Conservation (phyloP, 2,329 filamentous ascomycete genomes). For the Penicillium freii region DNA sequence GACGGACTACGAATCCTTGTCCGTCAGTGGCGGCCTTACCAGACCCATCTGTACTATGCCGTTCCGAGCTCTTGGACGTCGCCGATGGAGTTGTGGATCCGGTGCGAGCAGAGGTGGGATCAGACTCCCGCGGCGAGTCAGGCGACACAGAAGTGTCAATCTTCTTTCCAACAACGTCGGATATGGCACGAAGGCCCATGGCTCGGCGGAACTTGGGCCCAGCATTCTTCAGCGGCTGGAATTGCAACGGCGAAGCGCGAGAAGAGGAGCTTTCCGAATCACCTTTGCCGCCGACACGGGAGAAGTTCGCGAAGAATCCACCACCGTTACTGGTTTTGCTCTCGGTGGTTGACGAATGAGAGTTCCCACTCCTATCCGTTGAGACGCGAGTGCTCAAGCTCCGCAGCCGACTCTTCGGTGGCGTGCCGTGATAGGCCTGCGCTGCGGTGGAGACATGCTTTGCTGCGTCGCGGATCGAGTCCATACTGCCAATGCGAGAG, state of each 20-base stretch:
- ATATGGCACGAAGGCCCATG: constrained; percentile 78
- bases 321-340: constrained; percentile 42
- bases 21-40: constrained; percentile 47
- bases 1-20: constrained; percentile 48
- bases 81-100: constrained; percentile 68
- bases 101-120: constrained; percentile 68
- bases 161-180: constrained; percentile 66
- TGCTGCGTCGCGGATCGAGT: constrained; percentile 64
- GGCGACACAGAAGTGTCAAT: constrained; percentile 42
- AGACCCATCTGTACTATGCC: constrained; percentile 68
- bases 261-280: constrained; percentile 51
- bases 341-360: constrained; percentile 55
- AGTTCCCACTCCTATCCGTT: constrained; percentile 33
- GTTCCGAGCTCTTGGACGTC: constrained; percentile 69
- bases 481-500: constrained; percentile 74
- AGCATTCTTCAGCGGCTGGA: constrained; percentile 56
- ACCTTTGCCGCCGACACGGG: constrained; percentile 42
- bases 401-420: constrained; percentile 53
- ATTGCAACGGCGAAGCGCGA: constrained; percentile 48
- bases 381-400: constrained; percentile 60
- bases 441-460: constrained; percentile 54
- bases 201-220: constrained; percentile 58
- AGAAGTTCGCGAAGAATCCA: constrained; percentile 45
- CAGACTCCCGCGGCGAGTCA: constrained; percentile 52
- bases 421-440: constrained; percentile 67